A percentile compares a stretch with the other conserved stretches of the same genome.
phyloP scores from a whole-genome alignment of 441 rosid genomes.

The Corymbia calophylla region DNA sequence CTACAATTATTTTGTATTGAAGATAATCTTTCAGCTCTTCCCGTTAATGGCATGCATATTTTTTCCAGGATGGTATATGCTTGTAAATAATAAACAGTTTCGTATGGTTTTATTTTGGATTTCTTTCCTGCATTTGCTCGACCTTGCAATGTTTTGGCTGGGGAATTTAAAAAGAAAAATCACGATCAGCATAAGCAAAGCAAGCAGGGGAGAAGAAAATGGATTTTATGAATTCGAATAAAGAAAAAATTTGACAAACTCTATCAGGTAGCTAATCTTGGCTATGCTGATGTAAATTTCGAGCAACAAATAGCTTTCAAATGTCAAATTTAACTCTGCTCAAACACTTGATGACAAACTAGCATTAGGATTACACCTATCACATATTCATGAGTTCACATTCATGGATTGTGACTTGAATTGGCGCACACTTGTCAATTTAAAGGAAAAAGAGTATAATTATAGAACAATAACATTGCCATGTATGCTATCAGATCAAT shows the following conservation, averaged over 20 bases:
- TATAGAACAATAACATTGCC: neutral
- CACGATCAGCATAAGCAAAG: too few species aligned
- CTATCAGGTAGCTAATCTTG: neutral
- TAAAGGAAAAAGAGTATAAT: neutral
- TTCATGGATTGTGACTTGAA: neutral
- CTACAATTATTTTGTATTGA: too few species aligned
- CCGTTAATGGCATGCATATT: neutral
- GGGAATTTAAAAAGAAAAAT: too few species aligned
- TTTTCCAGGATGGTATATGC: neutral
- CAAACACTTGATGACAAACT: neutral
- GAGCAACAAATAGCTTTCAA: too few species aligned
- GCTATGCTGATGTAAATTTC: too few species aligned
- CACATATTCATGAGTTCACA: neutral
- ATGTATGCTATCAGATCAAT: neutral
- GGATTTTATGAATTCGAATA: too few species aligned
- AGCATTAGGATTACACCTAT: neutral
- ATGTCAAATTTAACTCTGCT: neutral
- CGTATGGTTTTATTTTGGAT: neutral
- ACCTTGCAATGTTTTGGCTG: neutral
- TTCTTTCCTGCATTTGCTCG: neutral
- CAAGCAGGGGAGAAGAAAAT: too few species aligned
- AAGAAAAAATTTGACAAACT: neutral
- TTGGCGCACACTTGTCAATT: neutral
- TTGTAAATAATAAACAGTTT: neutral
- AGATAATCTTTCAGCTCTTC: neutral